These are phyloP conservation scores for Mycena galopus DNA, from an alignment of 768 basidiomycete species.

Conservation along the genomic window DNA sequence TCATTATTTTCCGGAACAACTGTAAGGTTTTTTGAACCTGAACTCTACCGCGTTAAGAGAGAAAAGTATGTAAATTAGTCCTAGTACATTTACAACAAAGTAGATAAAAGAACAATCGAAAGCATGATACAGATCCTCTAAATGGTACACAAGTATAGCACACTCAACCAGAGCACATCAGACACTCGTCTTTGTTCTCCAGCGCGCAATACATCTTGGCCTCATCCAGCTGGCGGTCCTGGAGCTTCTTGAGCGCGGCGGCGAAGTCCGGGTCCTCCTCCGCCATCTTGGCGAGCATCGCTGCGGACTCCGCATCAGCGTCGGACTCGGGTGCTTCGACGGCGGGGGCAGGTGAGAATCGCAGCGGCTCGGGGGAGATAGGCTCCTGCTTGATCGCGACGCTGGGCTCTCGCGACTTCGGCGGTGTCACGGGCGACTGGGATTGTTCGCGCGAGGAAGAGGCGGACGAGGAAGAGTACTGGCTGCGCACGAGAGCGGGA, in stretches of 20 bases:
- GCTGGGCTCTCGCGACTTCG: slow-evolving; percentile 29
- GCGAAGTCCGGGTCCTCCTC: slow-evolving; percentile 80
- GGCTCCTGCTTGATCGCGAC: slow-evolving; percentile 44
- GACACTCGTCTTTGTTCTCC: slow-evolving; percentile 94
- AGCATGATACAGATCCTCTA: slow-evolving; percentile 64
- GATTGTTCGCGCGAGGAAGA: slow-evolving; percentile 32
- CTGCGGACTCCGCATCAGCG: slow-evolving; percentile 53
- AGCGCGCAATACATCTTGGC: slow-evolving; percentile 87
- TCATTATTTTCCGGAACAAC: too few species aligned
- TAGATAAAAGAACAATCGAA: background rate
- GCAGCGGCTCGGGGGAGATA: slow-evolving; percentile 34
- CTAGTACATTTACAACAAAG: slow-evolving; percentile 16
- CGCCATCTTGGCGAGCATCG: slow-evolving; percentile 65
- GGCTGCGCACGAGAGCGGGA: slow-evolving; percentile 43
- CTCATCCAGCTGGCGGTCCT: slow-evolving; percentile 81
- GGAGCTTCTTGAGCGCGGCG: slow-evolving; percentile 78
- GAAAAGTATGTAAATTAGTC: background rate
- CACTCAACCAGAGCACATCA: slow-evolving; percentile 86
- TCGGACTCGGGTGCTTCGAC: slow-evolving; percentile 38
- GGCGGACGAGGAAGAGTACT: slow-evolving; percentile 41
- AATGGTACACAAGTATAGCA: background rate
- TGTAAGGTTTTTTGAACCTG: too few species aligned
- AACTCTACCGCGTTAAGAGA: too few species aligned
- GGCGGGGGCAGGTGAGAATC: slow-evolving; percentile 30
- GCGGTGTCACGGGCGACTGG: slow-evolving; percentile 24